A percentile compares a stretch with the other conserved stretches of the same genome.
These are phyloP conservation scores for Achaetomium macrosporum DNA, from an alignment of 2,329 filamentous ascomycete species.

Conservation along the genomic window DNA sequence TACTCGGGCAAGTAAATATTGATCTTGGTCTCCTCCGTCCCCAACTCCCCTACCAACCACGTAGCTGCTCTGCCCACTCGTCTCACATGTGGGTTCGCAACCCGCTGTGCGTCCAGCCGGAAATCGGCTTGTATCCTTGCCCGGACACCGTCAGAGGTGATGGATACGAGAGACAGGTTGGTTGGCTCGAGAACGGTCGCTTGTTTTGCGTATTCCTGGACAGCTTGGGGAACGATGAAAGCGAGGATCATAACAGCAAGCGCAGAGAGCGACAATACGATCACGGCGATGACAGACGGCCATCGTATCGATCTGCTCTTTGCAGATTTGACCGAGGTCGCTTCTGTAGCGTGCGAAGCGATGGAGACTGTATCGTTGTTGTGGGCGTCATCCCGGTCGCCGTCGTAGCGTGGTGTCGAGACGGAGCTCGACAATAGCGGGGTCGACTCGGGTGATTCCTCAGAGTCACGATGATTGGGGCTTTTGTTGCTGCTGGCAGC, in stretches of 20 bases:
- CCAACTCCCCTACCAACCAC: constrained; percentile 71
- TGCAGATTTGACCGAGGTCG: constrained; percentile 22
- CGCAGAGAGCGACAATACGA: constrained; percentile 55
- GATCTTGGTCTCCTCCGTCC: constrained; percentile 66
- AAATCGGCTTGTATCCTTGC: constrained; percentile 80
- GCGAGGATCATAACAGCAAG: constrained; percentile 68
- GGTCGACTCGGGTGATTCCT: constrained; percentile 40
- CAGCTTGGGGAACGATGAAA: constrained; percentile 73
- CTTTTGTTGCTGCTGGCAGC: constrained; percentile 29
- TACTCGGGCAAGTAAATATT: constrained; percentile 80
- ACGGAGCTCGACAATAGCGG: constrained; percentile 42
- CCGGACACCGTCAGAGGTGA: constrained; percentile 71
- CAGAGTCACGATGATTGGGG: constrained; percentile 20
- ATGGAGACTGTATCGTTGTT: constrained; percentile 29
- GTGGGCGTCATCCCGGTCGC: constrained; percentile 30
- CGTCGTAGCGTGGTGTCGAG: constrained; percentile 36
- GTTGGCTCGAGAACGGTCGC: constrained; percentile 78
- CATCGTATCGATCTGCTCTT: constrained; percentile 51
- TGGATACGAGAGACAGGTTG: constrained; percentile 76
- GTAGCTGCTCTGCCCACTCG: constrained; percentile 73
- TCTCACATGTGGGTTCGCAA: constrained; percentile 64
- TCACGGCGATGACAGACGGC: constrained; percentile 72
- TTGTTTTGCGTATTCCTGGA: constrained; percentile 81
- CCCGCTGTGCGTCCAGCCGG: constrained; percentile 69
- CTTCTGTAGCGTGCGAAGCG: constrained; percentile 23